Base-by-base conservation (phyloP, 768 basidiomycete genomes). In the Mycena latifolia region DNA sequence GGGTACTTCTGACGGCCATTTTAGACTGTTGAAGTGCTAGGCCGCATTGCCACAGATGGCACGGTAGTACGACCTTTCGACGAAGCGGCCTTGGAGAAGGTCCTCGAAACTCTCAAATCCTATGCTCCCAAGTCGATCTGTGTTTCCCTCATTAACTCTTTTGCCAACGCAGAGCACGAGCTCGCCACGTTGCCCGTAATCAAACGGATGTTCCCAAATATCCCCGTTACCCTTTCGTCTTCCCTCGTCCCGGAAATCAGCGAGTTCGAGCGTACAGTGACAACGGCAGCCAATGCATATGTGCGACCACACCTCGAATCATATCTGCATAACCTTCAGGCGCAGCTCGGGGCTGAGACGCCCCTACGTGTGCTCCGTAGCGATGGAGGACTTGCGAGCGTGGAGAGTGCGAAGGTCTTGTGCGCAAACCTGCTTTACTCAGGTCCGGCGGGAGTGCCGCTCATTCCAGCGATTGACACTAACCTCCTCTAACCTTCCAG, bases 21-120 rank as follows among this genome's bases (percentile, higher is more conserved):
- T 22, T n/a, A 43, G 41, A 72, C 71, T 24, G 70, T 70, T 5
- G 71, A 72, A 55, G 71, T 62, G 24, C 69, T 69, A 5, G 71
- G 71, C 17, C 56, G 71, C 5, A 70, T 70, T 12, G 52, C 61
- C 24, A 69, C 65, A 4, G 61, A 69, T 20, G 71, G 71, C 29
- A 35, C 37, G 5, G 62, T 64, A 54, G 55, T 72, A 14, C 52
- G 68, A 10, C 63, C 64, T 24, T 70, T 72, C 41, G 50, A 72
- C 28, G 69, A 31, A 11, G 63, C 3, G 4, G n/a, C 62, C 2
- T 60, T 72, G 45, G 25, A 37, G 2, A 15, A 70, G n/a, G 48
- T 53, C 12, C 56, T 70, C 18, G 55, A 60, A 35, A 18, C 64
- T 1, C 57, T 70, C 7, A 39, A 51, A 17, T 12, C 29, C 10